Evolutionary conservation across 129 eudicot genomes (phyloP).

Genomic region (Arctium lappa): DNA sequence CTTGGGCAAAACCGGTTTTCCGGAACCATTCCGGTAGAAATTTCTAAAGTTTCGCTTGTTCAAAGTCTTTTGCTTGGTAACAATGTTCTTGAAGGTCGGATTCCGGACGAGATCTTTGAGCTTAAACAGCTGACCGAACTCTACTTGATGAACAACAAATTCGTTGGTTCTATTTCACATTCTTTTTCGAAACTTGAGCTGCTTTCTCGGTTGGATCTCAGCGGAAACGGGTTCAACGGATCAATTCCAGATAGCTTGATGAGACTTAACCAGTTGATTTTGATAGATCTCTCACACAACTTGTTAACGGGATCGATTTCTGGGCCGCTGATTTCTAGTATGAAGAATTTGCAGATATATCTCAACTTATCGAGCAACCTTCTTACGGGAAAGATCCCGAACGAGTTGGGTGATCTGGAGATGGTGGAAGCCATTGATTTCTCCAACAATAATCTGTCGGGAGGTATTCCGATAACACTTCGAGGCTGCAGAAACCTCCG

Average conservation of each 20-base stretch:
- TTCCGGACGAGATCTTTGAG: constrained; percentile 58
- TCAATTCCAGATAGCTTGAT: constrained; percentile 50
- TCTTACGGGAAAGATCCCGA: constrained; percentile 55
- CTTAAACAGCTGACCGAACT: constrained; percentile 52
- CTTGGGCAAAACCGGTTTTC: constrained; percentile 50
- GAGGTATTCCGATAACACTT: constrained; percentile 47
- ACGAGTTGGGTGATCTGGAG: constrained; percentile 56
- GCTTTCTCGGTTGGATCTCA: constrained; percentile 56
- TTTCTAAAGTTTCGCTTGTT: constrained; percentile 54
- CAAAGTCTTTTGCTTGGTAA: constrained; percentile 48
- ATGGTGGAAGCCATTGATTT: constrained; percentile 78
- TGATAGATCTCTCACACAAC: constrained; percentile 66
- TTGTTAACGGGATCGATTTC: constrained; percentile 53
- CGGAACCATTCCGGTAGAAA: constrained; percentile 52
- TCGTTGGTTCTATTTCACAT: constrained; percentile 53
- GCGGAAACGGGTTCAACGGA: constrained; percentile 68
- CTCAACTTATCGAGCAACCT: constrained; percentile 64
- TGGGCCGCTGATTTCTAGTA: constrained; percentile 41
- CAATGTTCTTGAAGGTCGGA: constrained; percentile 59
- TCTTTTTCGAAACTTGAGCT: constrained; percentile 49
- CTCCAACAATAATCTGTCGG: constrained; percentile 71
- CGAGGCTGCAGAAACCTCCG: constrained; percentile 60
- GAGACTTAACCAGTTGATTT: constrained; percentile 32
- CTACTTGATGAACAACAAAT: constrained; percentile 42
- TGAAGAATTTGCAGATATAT: constrained; percentile 58